phyloP scores from a whole-genome alignment of 768 basidiomycete genomes.

The Leccinum broughii region DNA sequence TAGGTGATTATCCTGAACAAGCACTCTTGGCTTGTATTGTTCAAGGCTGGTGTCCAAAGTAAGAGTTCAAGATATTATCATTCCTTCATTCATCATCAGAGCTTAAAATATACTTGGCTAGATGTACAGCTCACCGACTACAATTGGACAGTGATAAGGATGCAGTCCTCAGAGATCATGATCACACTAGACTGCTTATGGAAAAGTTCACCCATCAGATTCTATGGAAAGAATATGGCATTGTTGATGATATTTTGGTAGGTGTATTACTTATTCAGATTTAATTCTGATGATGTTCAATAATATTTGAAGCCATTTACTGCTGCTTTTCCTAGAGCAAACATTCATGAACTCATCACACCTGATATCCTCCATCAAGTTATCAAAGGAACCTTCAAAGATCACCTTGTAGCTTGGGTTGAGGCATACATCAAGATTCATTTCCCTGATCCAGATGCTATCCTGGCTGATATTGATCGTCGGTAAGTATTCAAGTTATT shows the following conservation, averaged over 20 bases:
- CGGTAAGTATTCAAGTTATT: not conserved
- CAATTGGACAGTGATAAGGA: not conserved
- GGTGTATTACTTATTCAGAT: not conserved
- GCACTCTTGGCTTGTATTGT: constrained; percentile 13
- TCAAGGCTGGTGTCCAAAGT: constrained; percentile 6
- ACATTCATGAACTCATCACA: not conserved
- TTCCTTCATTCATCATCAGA: not conserved
- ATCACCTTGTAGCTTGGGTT: not conserved
- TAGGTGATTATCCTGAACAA: constrained; percentile 44
- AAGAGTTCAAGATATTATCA: not conserved
- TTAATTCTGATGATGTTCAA: not conserved
- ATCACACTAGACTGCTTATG: not conserved
- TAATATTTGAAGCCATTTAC: not conserved
- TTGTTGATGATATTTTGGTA: not conserved
- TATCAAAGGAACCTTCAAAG: no score
- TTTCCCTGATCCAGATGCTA: not conserved
- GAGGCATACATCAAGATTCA: not conserved
- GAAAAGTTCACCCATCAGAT: not conserved
- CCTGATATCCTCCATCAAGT: not conserved
- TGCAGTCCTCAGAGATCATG: no score
- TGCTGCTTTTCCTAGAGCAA: not conserved
- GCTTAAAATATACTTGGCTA: not conserved
- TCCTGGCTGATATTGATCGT: not conserved
- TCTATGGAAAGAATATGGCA: not conserved
- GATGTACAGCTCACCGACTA: not conserved